Conservation (phyloP, 2,329 filamentous ascomycete genomes). For the Sclerotinia minor region DNA sequence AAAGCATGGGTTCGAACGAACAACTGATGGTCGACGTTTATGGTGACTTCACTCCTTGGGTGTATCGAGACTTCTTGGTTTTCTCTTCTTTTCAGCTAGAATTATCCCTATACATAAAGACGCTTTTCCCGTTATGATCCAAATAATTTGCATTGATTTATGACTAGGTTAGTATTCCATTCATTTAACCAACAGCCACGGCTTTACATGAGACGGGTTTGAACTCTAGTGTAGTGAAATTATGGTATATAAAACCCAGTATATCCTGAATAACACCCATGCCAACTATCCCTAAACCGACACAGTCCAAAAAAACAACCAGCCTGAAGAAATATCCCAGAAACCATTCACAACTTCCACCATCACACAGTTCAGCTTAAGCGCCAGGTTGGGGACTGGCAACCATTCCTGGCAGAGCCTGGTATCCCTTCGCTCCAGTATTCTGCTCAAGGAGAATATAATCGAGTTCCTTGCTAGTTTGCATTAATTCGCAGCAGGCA, state of each 20-base stretch:
- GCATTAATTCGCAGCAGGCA: conserved; percentile 26
- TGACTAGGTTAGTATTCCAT: not conserved
- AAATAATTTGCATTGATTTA: not conserved
- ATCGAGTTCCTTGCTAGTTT: conserved; percentile 26
- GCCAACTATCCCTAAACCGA: not conserved
- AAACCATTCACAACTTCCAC: not conserved
- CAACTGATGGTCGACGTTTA: not conserved
- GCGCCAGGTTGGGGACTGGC: not conserved
- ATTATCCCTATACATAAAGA: conserved; percentile 16
- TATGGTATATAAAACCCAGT: conserved; percentile 7
- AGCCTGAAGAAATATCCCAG: not conserved
- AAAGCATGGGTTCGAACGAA: not conserved
- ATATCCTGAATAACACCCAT: not conserved
- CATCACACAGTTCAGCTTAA: not conserved
- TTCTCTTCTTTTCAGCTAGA: not conserved
- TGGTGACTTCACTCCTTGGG: not conserved
- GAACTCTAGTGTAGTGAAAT: not conserved
- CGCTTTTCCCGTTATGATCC: not conserved
- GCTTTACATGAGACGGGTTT: not conserved
- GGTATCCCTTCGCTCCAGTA: not conserved
- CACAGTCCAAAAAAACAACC: not conserved
- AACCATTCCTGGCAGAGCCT: conserved; percentile 13
- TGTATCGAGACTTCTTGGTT: not conserved
- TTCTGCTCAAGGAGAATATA: conserved; percentile 18
- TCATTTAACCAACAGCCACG: not conserved